Evolutionary conservation across 2,329 filamentous ascomycete species (phyloP).

Genomic region (Ascocoryne sarcoides): DNA sequence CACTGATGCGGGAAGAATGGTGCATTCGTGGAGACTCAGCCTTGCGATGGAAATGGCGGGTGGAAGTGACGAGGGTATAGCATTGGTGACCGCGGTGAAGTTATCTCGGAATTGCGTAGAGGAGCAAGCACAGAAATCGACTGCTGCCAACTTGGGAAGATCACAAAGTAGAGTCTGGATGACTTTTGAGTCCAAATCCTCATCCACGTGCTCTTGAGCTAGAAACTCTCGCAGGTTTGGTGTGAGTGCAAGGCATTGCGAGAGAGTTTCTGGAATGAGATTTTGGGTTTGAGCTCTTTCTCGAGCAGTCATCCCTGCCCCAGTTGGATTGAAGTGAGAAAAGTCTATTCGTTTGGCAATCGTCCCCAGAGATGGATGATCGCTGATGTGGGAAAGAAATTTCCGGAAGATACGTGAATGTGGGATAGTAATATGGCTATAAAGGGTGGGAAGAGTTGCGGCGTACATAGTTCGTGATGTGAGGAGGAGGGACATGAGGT

Average conservation of each 20-base stretch:
- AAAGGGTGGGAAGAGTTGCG: constrained; percentile 65
- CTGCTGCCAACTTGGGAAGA: constrained; percentile 43
- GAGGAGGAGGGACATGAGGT: constrained; percentile 66
- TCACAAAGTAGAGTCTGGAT: constrained; percentile 48
- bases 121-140: constrained; percentile 73
- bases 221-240: constrained; percentile 71
- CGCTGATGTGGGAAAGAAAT: constrained; percentile 60
- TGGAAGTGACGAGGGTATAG: constrained; percentile 31
- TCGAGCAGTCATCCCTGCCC: constrained; percentile 64
- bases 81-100: constrained; percentile 43
- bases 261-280: constrained; percentile 63
- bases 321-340: constrained; percentile 75
- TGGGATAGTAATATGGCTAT: constrained; percentile 71
- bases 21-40: constrained; percentile 71
- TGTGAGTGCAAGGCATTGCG: constrained; percentile 61
- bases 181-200: constrained; percentile 61
- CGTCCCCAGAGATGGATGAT: constrained; percentile 60
- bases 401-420: constrained; percentile 79
- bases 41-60: constrained; percentile 51
- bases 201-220: constrained; percentile 72
- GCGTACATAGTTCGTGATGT: constrained; percentile 68
- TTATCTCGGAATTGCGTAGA: constrained; percentile 57
- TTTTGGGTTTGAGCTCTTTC: constrained; percentile 69
- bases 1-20: constrained; percentile 55
- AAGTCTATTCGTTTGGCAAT: constrained; percentile 76